These are phyloP conservation scores for Kwoniella heveanensis DNA, from an alignment of 768 basidiomycete species.

Conservation along the genomic window DNA sequence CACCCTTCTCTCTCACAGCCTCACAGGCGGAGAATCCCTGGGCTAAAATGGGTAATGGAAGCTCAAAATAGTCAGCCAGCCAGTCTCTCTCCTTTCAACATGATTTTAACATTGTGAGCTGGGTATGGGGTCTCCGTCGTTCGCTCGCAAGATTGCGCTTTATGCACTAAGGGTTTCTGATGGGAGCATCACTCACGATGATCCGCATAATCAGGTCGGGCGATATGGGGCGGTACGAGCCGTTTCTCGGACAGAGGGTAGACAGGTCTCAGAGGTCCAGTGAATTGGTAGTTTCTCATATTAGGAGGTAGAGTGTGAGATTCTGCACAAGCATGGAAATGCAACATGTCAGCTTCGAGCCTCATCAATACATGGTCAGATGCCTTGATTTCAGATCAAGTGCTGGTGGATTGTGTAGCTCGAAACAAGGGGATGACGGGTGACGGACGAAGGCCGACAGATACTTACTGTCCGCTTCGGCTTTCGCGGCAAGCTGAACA, in stretches of 20 bases:
- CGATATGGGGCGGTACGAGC: conserved; percentile 77
- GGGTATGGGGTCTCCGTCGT: no score
- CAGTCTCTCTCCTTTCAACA: no score
- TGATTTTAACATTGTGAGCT: no score
- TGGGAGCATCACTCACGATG: conserved; percentile 60
- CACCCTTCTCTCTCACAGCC: conserved; percentile 60
- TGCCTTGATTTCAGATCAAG: no score
- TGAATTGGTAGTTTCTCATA: conserved; percentile 71
- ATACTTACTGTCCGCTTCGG: conserved; percentile 48
- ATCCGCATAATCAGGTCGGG: conserved; percentile 82
- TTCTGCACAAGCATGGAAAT: conserved; percentile 62
- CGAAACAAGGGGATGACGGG: no score
- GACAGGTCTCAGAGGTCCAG: conserved; percentile 74
- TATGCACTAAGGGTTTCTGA: neutral
- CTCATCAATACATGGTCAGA: no score
- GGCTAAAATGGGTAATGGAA: no score
- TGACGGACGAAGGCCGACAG: conserved; percentile 9
- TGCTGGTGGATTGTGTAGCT: no score
- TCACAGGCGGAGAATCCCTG: conserved; percentile 63
- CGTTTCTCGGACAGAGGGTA: conserved; percentile 86
- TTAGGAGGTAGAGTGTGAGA: conserved; percentile 72
- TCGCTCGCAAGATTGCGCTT: no score
- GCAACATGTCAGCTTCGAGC: neutral
- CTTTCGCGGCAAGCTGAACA: conserved; percentile 52
- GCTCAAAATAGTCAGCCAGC: neutral